phyloP scores from a whole-genome alignment of 805 yeast species.

The Metschnikowia colocasiae region DNA sequence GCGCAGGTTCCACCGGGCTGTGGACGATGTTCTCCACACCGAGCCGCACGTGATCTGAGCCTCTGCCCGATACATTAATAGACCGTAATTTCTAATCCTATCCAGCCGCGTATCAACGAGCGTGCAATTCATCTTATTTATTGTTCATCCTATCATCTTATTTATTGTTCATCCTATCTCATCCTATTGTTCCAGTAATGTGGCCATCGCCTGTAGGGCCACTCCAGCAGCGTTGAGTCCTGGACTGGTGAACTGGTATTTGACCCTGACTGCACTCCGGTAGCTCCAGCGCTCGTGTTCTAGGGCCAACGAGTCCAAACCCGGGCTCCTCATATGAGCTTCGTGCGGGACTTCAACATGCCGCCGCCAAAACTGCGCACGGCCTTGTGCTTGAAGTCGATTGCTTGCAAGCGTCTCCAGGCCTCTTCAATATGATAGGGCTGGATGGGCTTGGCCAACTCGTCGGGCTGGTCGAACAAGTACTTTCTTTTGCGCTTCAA shows the following conservation, averaged over 20 bases:
- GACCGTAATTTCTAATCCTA: too few species aligned
- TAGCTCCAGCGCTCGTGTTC: too few species aligned
- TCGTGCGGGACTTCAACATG: conserved; percentile 48
- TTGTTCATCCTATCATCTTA: too few species aligned
- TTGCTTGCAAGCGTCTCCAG: conserved; percentile 71
- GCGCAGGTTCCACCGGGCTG: conserved; percentile 31
- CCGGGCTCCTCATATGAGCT: conserved; percentile 40
- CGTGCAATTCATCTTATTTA: too few species aligned
- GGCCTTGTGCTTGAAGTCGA: conserved; percentile 56
- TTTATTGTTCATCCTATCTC: too few species aligned
- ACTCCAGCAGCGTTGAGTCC: too few species aligned
- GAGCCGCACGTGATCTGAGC: not conserved
- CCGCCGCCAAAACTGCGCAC: conserved; percentile 73
- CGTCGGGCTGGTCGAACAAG: conserved; percentile 86
- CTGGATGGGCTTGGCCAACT: conserved; percentile 69
- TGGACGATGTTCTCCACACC: conserved; percentile 17
- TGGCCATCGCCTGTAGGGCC: not conserved
- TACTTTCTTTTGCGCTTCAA: conserved; percentile 44
- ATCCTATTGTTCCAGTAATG: not conserved
- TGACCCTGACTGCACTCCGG: too few species aligned
- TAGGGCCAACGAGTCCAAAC: too few species aligned
- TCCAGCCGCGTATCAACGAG: too few species aligned
- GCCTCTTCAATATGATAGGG: conserved; percentile 86
- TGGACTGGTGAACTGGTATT: too few species aligned
- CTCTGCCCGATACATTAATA: too few species aligned